Conservation (phyloP, 768 basidiomycete genomes). For the Tylopilus sp. region DNA sequence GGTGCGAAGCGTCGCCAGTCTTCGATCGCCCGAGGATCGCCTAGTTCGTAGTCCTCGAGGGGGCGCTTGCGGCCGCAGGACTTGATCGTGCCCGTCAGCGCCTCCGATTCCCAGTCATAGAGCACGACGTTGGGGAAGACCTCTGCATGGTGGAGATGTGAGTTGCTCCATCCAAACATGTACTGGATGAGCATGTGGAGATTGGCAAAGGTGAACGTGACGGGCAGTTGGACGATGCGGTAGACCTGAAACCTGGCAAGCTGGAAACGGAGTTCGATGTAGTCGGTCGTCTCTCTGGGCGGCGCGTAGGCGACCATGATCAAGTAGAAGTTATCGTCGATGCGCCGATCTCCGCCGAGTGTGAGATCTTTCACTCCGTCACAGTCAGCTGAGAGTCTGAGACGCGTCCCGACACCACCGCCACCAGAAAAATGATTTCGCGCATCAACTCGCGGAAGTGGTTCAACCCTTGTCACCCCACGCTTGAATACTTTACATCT, state of each 20-base stretch:
- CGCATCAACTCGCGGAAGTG: too few species aligned
- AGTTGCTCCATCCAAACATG: conserved; percentile 31
- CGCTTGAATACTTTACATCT: too few species aligned
- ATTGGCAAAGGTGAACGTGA: conserved; percentile 31
- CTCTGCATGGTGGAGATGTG: conserved; percentile 23
- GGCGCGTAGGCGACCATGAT: conserved; percentile 5
- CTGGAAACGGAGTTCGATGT: conserved; percentile 31
- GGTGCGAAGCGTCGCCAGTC: conserved; percentile 16
- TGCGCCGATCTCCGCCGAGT: too few species aligned
- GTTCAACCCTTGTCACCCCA: too few species aligned
- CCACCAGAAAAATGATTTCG: too few species aligned
- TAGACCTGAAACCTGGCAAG: conserved; percentile 27
- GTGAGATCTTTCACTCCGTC: too few species aligned
- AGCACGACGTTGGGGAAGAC: conserved; percentile 22
- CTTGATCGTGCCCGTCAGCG: conserved; percentile 19
- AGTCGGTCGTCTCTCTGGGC: conserved; percentile 15
- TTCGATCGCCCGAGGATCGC: conserved; percentile 1
- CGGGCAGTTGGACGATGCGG: conserved; percentile 22
- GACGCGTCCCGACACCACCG: too few species aligned
- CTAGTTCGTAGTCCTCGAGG: conserved; percentile 14
- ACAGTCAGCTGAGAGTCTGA: too few species aligned
- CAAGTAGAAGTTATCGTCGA: too few species aligned
- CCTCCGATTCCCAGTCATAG: conserved; percentile 7
- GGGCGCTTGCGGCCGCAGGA: conserved; percentile 19
- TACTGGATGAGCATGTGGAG: conserved; percentile 28